These are phyloP conservation scores for Combretum micranthum DNA, from an alignment of 345 rosid species.

Conservation along the genomic window DNA sequence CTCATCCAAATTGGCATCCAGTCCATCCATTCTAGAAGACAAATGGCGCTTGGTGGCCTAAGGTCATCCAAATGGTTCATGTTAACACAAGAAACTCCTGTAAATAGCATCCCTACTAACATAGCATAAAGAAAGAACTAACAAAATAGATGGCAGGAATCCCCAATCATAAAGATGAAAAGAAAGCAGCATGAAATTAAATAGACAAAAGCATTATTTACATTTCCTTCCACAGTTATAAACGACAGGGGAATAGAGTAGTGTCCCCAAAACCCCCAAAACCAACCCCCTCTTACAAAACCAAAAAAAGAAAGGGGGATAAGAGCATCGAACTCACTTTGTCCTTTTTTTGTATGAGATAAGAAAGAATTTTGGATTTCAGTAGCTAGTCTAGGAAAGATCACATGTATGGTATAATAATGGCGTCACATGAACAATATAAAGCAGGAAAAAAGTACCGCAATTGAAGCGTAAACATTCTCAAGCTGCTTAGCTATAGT, in stretches of 20 bases:
- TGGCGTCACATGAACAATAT: neutral
- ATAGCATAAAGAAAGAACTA: neutral
- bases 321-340: no score
- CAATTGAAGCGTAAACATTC: conserved; percentile 57
- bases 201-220: no score
- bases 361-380: neutral
- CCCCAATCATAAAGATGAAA: no score
- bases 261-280: no score
- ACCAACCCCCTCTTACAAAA: no score
- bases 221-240: no score
- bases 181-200: no score
- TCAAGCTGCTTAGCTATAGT: conserved; percentile 72
- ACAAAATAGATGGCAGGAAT: neutral
- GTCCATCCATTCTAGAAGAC: conserved; percentile 44
- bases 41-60: conserved; percentile 65
- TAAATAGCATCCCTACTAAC: neutral
- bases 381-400: neutral
- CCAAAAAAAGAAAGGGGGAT: no score
- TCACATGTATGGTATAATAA: neutral
- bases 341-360: no score
- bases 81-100: neutral
- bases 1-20: conserved; percentile 47
- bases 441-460: conserved; percentile 31
- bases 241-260: no score
- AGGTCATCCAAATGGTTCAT: neutral